Evolutionary conservation across 805 yeast species (phyloP), one percentile per base, ranked within the genome.

Genomic region (Starmera pachycereana): DNA sequence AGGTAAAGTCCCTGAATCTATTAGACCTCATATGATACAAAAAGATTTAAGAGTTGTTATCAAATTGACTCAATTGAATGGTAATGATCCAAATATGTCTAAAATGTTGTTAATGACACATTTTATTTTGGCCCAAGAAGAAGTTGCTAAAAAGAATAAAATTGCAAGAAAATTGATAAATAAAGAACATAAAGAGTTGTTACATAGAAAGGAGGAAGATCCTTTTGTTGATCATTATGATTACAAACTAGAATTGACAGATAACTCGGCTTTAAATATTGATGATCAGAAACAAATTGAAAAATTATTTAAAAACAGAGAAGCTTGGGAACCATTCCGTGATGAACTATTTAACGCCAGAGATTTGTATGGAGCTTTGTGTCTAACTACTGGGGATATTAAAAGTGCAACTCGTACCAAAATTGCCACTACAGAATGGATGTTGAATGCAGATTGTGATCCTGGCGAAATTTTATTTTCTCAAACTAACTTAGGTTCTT

Each of bases 341-440:
- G 85, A 81, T 42, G 96, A 87, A 50, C 72, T 82, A 45, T 79
- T 88, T 56, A 76, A 78, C 40, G 81, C 86, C 2, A 69, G 90
- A 58, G 95, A 88, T 49, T 53, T 85, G 41, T 74, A 79, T 47
- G 77, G 84, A 4, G 87, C 92, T 3, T 64, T 78, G 32, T 80
- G 83, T 44, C 60, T 86, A 40, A 70, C 81, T 1, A 66, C 76
- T 12, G 86, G 86, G n/a, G 87, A 82, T 54, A 62, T 77, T 38
- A 62, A 72, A 14, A 61, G 72, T 36, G 87, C 89, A 2, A 61
- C 78, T 14, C 64, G 73, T 38, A 68, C 81, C 36, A 80, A 79
- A 48, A 64, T 76, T 46, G 69, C 78, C 27, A 74, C 84, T 40
- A 77, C 81, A 9, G 76, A 75, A 51, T 72, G 83, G 69, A 83